Percentiles rank a stretch among this genome's conserved stretches.
phyloP scores from a whole-genome alignment of 2,329 filamentous ascomycete species.

The Fusarium musae region DNA sequence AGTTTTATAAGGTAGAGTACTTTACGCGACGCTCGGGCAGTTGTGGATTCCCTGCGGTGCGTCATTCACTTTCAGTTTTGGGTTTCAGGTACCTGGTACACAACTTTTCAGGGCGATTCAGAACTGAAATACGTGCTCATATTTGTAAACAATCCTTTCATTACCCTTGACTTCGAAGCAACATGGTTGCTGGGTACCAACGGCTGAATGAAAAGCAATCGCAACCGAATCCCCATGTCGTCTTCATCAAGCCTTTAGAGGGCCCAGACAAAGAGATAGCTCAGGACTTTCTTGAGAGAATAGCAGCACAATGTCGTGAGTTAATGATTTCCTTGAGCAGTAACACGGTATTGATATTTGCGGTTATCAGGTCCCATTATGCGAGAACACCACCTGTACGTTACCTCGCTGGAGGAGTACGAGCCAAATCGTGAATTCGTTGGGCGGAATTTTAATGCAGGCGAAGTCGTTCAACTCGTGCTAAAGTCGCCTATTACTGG shows the following conservation, averaged over 20 bases:
- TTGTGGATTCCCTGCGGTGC: not conserved
- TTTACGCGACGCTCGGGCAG: conserved; percentile 21
- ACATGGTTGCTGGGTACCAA: conserved; percentile 82
- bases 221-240: conserved; percentile 80
- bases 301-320: conserved; percentile 81
- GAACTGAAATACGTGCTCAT: not conserved
- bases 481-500: conserved; percentile 72
- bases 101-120: not conserved
- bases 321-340: not conserved
- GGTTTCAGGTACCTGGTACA: not conserved
- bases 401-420: conserved; percentile 82
- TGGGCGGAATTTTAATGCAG: conserved; percentile 90
- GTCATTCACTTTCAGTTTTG: conserved; percentile 16
- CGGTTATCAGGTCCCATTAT: conserved; percentile 69
- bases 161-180: not conserved
- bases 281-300: conserved; percentile 77
- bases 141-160: not conserved
- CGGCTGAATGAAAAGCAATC: conserved; percentile 79
- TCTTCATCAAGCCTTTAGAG: conserved; percentile 85
- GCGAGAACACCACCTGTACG: conserved; percentile 71
- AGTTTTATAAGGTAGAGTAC: not conserved
- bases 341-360: not conserved
- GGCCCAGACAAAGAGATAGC: conserved; percentile 71
- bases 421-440: conserved; percentile 84
- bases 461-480: conserved; percentile 87